Conservation (phyloP, 331 rosid genomes). For the Phaseolus coccineus region DNA sequence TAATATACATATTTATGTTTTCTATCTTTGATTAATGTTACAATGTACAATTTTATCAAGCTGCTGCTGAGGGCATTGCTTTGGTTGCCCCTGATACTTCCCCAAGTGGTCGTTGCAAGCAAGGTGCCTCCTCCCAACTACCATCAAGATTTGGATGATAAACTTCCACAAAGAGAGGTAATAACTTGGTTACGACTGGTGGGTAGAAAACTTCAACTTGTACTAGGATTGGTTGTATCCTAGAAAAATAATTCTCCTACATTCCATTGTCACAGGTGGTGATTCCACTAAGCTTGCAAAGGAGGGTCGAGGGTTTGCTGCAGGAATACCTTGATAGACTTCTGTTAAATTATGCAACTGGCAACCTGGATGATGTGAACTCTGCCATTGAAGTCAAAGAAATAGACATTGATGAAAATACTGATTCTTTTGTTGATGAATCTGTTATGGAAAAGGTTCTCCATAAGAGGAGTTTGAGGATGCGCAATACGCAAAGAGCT, state of each 20-base stretch:
- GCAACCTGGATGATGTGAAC: conserved; percentile 52
- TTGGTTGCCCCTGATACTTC: no score
- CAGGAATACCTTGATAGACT: conserved; percentile 89
- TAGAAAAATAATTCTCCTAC: conserved; percentile 34
- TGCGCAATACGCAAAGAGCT: conserved; percentile 94
- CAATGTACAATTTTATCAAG: conserved; percentile 26
- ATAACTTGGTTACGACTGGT: conserved; percentile 22
- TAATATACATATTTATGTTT: conserved; percentile 43
- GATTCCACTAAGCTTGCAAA: conserved; percentile 87
- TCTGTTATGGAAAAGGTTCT: conserved; percentile 99
- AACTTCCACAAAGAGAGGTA: conserved; percentile 98
- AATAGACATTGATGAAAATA: conserved; percentile 57
- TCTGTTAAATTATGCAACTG: conserved; percentile 56
- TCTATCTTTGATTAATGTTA: conserved; percentile 8
- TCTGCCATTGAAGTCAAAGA: conserved; percentile 55
- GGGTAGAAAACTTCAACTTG: conserved; percentile 31
- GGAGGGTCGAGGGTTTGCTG: conserved; percentile 94
- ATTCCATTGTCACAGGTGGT: conserved; percentile 65
- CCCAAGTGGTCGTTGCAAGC: conserved; percentile 86
- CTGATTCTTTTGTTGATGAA: conserved; percentile 73
- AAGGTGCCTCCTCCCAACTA: conserved; percentile 97
- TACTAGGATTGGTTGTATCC: conserved; percentile 30
- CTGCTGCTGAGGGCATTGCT: not conserved
- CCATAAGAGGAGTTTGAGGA: conserved; percentile 86
- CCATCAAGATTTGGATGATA: conserved; percentile 97